Conservation (phyloP, 148 eudicot genomes). For the Rheum nobile region DNA sequence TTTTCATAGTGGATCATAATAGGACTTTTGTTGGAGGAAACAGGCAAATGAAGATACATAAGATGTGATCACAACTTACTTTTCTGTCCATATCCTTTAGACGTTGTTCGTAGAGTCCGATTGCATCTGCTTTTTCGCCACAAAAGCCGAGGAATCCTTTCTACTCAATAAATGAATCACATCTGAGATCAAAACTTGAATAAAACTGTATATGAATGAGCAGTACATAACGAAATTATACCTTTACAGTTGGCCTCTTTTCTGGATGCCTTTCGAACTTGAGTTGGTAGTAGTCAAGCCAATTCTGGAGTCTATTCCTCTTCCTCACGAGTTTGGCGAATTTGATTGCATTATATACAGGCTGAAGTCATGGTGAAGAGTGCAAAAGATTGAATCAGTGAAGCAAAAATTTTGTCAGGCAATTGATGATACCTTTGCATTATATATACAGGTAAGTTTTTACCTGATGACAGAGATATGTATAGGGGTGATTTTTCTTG, state of each 20-base stretch:
- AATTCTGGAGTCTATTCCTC: slow-evolving; percentile 61
- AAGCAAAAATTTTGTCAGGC: background rate
- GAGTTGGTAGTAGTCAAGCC: slow-evolving; percentile 85
- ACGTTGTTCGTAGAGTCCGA: slow-evolving; percentile 54
- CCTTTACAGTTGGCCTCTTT: slow-evolving; percentile 75
- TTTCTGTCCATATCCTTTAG: slow-evolving; percentile 47
- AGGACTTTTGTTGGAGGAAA: too few relatives aligned
- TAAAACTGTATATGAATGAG: background rate
- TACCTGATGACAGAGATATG: slow-evolving; percentile 90
- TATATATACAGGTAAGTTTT: background rate
- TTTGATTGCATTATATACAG: slow-evolving; percentile 83
- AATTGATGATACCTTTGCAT: background rate
- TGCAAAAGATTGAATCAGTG: slow-evolving; percentile 1
- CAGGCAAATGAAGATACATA: too few relatives aligned
- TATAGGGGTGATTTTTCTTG: slow-evolving; percentile 66
- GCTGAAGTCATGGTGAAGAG: slow-evolving; percentile 27
- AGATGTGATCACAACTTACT: slow-evolving; percentile 29
- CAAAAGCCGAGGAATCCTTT: slow-evolving; percentile 85
- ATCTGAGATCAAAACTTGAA: background rate
- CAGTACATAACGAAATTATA: slow-evolving; percentile 10
- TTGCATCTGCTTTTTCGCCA: slow-evolving; percentile 64
- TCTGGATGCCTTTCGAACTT: slow-evolving; percentile 74
- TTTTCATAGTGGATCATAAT: too few relatives aligned
- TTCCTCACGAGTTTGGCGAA: slow-evolving; percentile 64
- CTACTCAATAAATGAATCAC: slow-evolving; percentile 18